These are phyloP conservation scores for Somion occarium DNA, from an alignment of 1,284 basidiomycete genomes.

Conservation along the genomic window DNA sequence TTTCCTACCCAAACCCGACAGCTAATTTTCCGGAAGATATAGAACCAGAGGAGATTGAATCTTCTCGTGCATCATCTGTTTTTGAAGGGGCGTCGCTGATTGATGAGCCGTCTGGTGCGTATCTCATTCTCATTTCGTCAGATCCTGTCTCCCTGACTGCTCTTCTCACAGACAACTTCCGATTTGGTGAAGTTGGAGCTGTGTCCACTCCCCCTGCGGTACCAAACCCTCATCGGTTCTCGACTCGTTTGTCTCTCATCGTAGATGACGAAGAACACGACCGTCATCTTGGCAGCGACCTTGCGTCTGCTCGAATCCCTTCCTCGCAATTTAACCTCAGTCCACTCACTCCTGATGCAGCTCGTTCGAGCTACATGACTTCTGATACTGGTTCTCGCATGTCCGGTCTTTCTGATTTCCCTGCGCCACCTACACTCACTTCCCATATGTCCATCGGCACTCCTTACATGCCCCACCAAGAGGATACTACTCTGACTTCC, in stretches of 20 bases:
- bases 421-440: constrained; percentile 42
- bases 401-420: constrained; percentile 73
- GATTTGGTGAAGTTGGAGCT: constrained; percentile 49
- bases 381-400: constrained; percentile 58
- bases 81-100: constrained; percentile 32
- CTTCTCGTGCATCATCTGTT: constrained; percentile 49
- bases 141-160: background rate
- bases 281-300: constrained; percentile 5
- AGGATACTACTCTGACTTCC: background rate
- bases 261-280: constrained; percentile 16
- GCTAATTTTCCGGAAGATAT: constrained; percentile 42
- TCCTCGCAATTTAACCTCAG: constrained; percentile 30
- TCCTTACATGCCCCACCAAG: background rate
- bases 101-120: constrained; percentile 42
- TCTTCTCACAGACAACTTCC: constrained; percentile 35
- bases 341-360: constrained; percentile 34
- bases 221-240: constrained; percentile 35
- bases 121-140: no score
- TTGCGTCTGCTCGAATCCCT: constrained; percentile 12
- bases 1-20: constrained; percentile 22
- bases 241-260: constrained; percentile 29
- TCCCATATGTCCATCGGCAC: constrained; percentile 3
- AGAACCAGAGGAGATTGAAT: constrained; percentile 48
- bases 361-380: constrained; percentile 66
- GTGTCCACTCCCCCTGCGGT: constrained; percentile 44